A percentile compares a stretch with the other conserved stretches of the same genome.
Conservation (phyloP, 192 early-diverging fungal species). For the Phycomyces nitens region DNA sequence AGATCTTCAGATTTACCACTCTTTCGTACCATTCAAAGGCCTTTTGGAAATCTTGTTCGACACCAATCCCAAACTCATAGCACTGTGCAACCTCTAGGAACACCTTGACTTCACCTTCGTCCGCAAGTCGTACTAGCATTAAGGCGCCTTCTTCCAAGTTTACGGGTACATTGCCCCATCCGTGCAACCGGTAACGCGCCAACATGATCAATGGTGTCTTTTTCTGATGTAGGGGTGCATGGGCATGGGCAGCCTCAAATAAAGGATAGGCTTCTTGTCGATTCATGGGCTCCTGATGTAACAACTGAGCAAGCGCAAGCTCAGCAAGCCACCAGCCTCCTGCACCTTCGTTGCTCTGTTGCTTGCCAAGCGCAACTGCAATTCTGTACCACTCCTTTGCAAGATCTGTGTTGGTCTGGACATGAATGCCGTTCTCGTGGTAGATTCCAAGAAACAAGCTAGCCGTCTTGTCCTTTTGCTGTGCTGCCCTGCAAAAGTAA, state of each 20-base stretch:
- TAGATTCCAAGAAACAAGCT: conserved; percentile 21
- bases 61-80: conserved; percentile 32
- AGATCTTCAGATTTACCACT: conserved; percentile 8
- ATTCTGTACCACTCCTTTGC: conserved; percentile 22
- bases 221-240: conserved; percentile 6
- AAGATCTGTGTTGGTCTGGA: conserved; percentile 23
- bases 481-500: conserved; percentile 24
- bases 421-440: conserved; percentile 30
- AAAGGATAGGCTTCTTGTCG: conserved; percentile 21
- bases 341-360: background rate
- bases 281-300: conserved; percentile 15
- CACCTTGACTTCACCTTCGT: conserved; percentile 21
- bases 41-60: conserved; percentile 10
- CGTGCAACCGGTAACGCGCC: conserved; percentile 30
- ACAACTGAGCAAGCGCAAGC: conserved; percentile 26
- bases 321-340: conserved; percentile 25
- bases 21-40: conserved; percentile 29
- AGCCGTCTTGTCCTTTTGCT: conserved; percentile 14
- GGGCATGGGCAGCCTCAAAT: conserved; percentile 10
- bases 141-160: conserved; percentile 15
- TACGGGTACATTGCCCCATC: conserved; percentile 27
- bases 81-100: conserved; percentile 31
- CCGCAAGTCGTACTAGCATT: conserved; percentile 20
- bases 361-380: conserved; percentile 10
- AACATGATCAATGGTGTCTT: conserved; percentile 13